These are phyloP conservation scores for Terfezia boudieri DNA, from an alignment of 495 filamentous ascomycete genomes.

Conservation along the genomic window DNA sequence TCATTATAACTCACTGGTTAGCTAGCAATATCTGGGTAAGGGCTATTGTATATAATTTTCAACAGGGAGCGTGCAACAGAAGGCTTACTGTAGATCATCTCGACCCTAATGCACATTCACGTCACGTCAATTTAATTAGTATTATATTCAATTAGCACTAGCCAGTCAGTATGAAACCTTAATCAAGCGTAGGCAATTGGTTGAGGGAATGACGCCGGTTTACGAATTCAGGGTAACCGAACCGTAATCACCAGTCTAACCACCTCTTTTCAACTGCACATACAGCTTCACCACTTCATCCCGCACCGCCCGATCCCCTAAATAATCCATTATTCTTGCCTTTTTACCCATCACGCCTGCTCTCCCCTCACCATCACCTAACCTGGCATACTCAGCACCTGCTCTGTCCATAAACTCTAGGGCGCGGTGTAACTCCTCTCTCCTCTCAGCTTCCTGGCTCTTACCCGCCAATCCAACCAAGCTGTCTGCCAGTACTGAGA, in stretches of 20 bases:
- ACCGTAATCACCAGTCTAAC: neutral
- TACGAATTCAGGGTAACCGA: no score
- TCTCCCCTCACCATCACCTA: conserved; percentile 53
- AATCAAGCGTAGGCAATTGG: no score
- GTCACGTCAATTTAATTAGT: no score
- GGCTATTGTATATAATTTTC: no score
- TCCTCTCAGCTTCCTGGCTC: conserved; percentile 18
- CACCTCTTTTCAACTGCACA: conserved; percentile 12
- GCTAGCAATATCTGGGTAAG: no score
- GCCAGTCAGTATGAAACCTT: no score
- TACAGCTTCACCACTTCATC: conserved; percentile 32
- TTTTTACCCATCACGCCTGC: conserved; percentile 76
- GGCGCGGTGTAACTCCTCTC: conserved; percentile 40
- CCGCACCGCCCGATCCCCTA: conserved; percentile 45
- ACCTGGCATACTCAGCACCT: conserved; percentile 38
- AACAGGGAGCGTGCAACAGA: no score
- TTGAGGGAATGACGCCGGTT: no score
- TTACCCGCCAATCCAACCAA: conserved; percentile 51
- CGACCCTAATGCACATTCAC: no score
- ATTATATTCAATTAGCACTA: no score
- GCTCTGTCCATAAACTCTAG: conserved; percentile 46
- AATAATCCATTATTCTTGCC: conserved; percentile 52
- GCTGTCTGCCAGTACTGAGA: conserved; percentile 57
- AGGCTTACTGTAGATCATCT: no score
- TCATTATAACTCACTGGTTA: no score